Evolutionary conservation across 2,329 filamentous ascomycete genomes (phyloP).

Genomic region (Ascochyta clinopodiicola): DNA sequence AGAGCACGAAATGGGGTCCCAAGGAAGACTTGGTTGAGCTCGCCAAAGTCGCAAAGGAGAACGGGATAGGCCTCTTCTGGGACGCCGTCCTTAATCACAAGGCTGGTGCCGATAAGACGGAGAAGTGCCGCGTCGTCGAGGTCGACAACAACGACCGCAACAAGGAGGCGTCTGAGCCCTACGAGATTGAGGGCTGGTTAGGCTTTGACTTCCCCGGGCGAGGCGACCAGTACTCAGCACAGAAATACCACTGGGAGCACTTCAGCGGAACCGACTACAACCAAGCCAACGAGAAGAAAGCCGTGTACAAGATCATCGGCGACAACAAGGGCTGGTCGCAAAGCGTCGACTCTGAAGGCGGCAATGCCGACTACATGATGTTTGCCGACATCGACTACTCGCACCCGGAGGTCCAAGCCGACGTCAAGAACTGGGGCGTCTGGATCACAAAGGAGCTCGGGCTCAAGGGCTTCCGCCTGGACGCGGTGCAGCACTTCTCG

Average conservation of each 20-base stretch:
- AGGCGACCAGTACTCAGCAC: slow-evolving; percentile 63
- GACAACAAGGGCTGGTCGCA: slow-evolving; percentile 69
- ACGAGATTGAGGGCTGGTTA: slow-evolving; percentile 72
- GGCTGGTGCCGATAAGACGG: slow-evolving; percentile 70
- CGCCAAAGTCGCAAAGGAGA: slow-evolving; percentile 56
- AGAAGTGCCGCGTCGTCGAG: slow-evolving; percentile 67
- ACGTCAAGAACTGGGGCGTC: slow-evolving; percentile 69
- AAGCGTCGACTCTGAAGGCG: slow-evolving; percentile 67
- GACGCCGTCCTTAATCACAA: slow-evolving; percentile 78
- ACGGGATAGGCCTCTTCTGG: slow-evolving; percentile 68
- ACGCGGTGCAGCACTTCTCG: slow-evolving; percentile 76
- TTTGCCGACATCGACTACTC: slow-evolving; percentile 73
- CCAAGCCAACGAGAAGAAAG: slow-evolving; percentile 61
- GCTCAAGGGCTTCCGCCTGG: slow-evolving; percentile 71
- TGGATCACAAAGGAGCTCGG: slow-evolving; percentile 70
- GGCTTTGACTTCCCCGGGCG: slow-evolving; percentile 71
- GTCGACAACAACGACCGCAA: slow-evolving; percentile 67
- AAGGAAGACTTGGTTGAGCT: slow-evolving; percentile 66
- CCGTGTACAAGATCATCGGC: slow-evolving; percentile 70
- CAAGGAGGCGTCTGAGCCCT: slow-evolving; percentile 60
- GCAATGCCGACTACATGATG: slow-evolving; percentile 75
- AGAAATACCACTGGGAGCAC: slow-evolving; percentile 72
- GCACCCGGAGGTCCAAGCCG: slow-evolving; percentile 64
- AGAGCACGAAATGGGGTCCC: slow-evolving; percentile 72
- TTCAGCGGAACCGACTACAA: slow-evolving; percentile 74